Base-by-base conservation (phyloP, 441 rosid species). In the Mallotus japonicus region DNA sequence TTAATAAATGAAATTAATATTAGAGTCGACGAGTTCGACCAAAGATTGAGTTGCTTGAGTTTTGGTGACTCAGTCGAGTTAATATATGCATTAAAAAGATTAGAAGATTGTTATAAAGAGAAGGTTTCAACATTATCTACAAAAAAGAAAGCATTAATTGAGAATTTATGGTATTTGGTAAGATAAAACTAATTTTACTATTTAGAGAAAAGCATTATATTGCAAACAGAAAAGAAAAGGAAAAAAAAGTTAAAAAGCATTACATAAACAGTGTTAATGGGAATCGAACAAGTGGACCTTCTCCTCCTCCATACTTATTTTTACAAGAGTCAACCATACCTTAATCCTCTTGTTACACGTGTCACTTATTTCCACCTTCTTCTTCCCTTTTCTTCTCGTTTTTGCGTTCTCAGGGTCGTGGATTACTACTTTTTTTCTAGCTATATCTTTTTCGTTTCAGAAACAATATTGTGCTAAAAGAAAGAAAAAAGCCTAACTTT, bases 1-100 rank as follows among this genome's bases (percentile, higher is more conserved):
- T 82, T 87, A 5, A 77, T 81, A 64, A 84, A 85, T 64, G 85
- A 88, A 75, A 77, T 88, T 59, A 77, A 80, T 16, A 68, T 68
- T 44, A 84, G 98, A 62, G 57, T 91, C 20, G 75, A 71, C 6
- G 97, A 93, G 92, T 83, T 89, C 56, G 77, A 67, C 51, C 83
- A 88, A 22, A 77, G 96, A 73, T 75, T 84, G 63, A 75, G 78
- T 55, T 80, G 75, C 56, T 73, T 89, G 81, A 84, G 86, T 40
- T 88, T 87, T 40, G 85, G 76, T 47, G 93, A 90, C 68, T 81
- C 89, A 77, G 79, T 93, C 8, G 92, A 89, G 91, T 82, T 91
- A 77, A 87, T 67, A 4, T 89, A 87, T 72, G 79, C 74, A 14
- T 78, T 89, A 76, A 89, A 82, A 73, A 79, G 86, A 80, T 62